Conservation (phyloP, 75 land plant species). For the Picea sitchensis region DNA sequence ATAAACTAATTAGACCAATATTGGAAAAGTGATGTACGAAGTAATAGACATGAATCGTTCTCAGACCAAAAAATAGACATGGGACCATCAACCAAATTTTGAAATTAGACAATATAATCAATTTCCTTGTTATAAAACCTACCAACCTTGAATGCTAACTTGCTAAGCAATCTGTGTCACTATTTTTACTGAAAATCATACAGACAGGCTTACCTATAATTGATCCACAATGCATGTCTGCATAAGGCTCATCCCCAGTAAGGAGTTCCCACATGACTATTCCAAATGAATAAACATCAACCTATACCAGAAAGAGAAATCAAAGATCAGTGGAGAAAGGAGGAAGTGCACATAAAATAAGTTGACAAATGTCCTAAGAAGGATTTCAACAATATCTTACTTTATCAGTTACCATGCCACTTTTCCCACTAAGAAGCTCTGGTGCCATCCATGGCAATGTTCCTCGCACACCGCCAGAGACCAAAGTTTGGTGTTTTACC, state of each 20-base stretch:
- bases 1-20: background rate
- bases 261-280: slow-evolving; percentile 89
- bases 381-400: slow-evolving; percentile 8
- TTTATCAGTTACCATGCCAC: slow-evolving; percentile 19
- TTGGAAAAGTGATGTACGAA: background rate
- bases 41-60: background rate
- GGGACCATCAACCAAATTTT: background rate
- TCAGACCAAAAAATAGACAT: background rate
- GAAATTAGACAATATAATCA: background rate
- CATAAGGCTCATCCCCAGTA: slow-evolving; percentile 82
- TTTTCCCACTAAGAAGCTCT: slow-evolving; percentile 18
- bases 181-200: background rate
- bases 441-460: slow-evolving; percentile 34
- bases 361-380: background rate
- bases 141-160: background rate
- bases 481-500: slow-evolving; percentile 29
- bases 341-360: background rate
- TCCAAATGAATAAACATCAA: slow-evolving; percentile 85
- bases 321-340: slow-evolving; percentile 1
- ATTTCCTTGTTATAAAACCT: background rate
- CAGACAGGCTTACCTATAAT: slow-evolving; percentile 76
- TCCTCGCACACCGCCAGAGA: slow-evolving; percentile 26
- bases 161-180: background rate
- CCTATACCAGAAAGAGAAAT: slow-evolving; percentile 29
- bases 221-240: slow-evolving; percentile 73